A percentile compares a stretch with the other conserved stretches of the same genome.
Conservation (phyloP, 164 flowering plant genomes). For the Stephania japonica region DNA sequence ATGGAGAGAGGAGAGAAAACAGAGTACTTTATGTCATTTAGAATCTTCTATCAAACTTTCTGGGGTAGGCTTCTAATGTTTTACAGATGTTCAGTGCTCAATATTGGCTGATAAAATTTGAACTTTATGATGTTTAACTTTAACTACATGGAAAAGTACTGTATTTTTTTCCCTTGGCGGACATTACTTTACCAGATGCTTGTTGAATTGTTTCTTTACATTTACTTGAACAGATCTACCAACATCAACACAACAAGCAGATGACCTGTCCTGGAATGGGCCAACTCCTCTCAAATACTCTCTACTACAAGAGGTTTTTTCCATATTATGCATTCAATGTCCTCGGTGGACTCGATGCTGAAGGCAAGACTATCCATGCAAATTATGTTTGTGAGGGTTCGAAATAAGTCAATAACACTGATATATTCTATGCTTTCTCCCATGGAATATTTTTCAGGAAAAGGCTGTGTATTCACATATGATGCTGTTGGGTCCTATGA, state of each 20-base stretch:
- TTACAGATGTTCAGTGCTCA: no score
- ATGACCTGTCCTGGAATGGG: slow-evolving; percentile 99
- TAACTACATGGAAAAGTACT: neutral
- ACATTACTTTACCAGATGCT: neutral
- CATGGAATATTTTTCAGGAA: slow-evolving; percentile 40
- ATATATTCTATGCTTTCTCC: neutral
- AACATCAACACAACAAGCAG: slow-evolving; percentile 96
- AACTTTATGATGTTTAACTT: neutral
- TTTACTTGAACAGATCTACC: slow-evolving; percentile 54
- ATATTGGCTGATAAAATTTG: no score
- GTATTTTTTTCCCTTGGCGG: no score
- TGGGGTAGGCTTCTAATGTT: no score
- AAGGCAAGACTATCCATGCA: slow-evolving; percentile 37
- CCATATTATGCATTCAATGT: slow-evolving; percentile 96
- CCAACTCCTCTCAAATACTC: slow-evolving; percentile 89
- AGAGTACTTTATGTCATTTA: no score
- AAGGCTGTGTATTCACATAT: slow-evolving; percentile 96
- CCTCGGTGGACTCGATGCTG: slow-evolving; percentile 87
- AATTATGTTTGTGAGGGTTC: neutral
- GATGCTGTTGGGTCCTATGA: slow-evolving; percentile 99
- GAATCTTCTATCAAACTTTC: no score
- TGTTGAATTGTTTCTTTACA: slow-evolving; percentile 1
- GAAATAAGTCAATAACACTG: neutral
- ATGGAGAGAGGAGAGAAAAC: no score
- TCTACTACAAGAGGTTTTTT: slow-evolving; percentile 97